phyloP scores from a whole-genome alignment of 176 grass and related monocot genomes.

The Bonia amplexicaulis region DNA sequence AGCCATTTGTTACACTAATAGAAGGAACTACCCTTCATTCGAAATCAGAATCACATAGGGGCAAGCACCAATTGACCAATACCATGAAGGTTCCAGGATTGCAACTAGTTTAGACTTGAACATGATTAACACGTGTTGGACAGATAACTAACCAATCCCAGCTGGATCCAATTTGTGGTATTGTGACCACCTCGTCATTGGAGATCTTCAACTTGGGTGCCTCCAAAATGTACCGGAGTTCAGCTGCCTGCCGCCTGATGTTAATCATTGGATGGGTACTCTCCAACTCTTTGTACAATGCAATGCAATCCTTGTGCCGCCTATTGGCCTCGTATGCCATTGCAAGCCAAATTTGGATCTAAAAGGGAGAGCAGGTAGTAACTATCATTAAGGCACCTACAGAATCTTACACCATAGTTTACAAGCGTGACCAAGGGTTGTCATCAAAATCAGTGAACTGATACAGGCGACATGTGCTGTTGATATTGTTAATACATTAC shows the following conservation, averaged over 20 bases:
- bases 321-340: constrained; percentile 98
- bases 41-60: not conserved
- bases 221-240: constrained; percentile 88
- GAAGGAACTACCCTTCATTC: not conserved
- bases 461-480: not conserved
- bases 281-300: constrained; percentile 87
- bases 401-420: not conserved
- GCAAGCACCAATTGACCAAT: not conserved
- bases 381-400: not conserved
- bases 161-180: constrained; percentile 91
- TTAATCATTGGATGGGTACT: constrained; percentile 70
- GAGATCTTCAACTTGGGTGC: constrained; percentile 97
- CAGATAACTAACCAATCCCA: constrained; percentile 76
- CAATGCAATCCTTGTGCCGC: constrained; percentile 92
- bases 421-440: not conserved
- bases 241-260: constrained; percentile 91
- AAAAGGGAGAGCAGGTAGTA: constrained; percentile 8
- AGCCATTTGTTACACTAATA: not conserved
- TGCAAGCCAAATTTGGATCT: constrained; percentile 99
- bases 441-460: constrained; percentile 3
- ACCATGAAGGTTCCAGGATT: not conserved
- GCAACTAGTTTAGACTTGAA: not conserved
- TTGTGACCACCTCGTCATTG: constrained; percentile 92
- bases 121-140: too few relatives aligned
- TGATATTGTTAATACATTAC: not conserved